Conservation (phyloP, 129 eudicot species). For the Helianthus tuberosus region DNA sequence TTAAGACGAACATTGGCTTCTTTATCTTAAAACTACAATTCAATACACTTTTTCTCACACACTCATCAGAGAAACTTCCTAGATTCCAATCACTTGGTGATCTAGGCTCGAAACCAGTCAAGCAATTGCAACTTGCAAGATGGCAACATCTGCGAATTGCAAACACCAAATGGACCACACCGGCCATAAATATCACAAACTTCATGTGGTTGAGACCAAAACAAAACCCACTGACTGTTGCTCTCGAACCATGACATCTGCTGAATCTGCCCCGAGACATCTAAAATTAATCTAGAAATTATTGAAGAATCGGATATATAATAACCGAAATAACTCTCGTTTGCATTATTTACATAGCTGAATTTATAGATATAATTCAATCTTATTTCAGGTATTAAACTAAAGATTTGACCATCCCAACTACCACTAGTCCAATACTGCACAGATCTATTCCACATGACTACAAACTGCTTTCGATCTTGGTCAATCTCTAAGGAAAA, state of each 20-base stretch:
- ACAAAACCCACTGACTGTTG: slow-evolving; percentile 22
- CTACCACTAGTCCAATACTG: slow-evolving; percentile 34
- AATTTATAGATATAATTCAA: slow-evolving; percentile 4
- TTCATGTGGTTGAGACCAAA: slow-evolving; percentile 36
- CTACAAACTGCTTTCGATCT: not conserved
- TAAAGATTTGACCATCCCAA: slow-evolving; percentile 40
- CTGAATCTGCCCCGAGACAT: slow-evolving; percentile 48
- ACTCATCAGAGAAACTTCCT: slow-evolving; percentile 30
- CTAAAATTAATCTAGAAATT: slow-evolving; percentile 35
- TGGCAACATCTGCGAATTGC: not conserved
- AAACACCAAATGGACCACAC: slow-evolving; percentile 42
- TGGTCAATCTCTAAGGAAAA: slow-evolving; percentile 29
- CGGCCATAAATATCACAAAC: slow-evolving; percentile 29
- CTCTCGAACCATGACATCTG: slow-evolving; percentile 29
- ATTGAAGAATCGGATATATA: slow-evolving; percentile 15
- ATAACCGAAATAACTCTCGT: slow-evolving; percentile 57
- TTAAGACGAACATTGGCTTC: not conserved
- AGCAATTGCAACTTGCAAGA: slow-evolving; percentile 37
- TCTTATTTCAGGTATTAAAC: slow-evolving; percentile 15
- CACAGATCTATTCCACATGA: slow-evolving; percentile 23
- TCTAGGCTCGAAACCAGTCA: slow-evolving; percentile 33
- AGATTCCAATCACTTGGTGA: slow-evolving; percentile 29
- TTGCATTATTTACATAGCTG: slow-evolving; percentile 43
- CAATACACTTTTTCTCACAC: slow-evolving; percentile 21
- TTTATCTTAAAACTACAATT: slow-evolving; percentile 16